Percentiles rank a stretch among this genome's conserved stretches.
phyloP scores from a whole-genome alignment of 176 grass and related monocot species.

The Carex parvula region DNA sequence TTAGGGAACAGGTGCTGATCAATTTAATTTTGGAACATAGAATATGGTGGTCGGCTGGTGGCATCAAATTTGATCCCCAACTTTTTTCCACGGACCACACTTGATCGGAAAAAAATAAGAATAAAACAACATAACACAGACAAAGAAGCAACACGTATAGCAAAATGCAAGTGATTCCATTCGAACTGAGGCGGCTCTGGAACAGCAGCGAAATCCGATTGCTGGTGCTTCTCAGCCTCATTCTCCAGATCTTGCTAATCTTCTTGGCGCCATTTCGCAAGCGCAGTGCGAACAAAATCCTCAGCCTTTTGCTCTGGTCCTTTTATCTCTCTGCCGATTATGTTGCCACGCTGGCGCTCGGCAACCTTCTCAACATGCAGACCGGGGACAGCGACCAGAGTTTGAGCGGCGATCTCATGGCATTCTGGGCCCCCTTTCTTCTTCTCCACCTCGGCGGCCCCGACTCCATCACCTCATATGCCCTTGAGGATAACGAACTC shows the following conservation, averaged over 20 bases:
- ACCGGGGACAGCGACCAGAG: background rate
- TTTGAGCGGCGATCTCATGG: background rate
- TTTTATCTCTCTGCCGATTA: constrained; percentile 35
- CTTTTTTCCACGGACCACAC: background rate
- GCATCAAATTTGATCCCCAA: background rate
- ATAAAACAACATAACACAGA: background rate
- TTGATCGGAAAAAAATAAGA: background rate
- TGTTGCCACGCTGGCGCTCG: constrained; percentile 33
- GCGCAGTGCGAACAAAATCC: background rate
- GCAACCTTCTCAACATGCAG: constrained; percentile 29
- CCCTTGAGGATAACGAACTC: constrained; percentile 31
- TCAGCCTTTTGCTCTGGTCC: constrained; percentile 34
- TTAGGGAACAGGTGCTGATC: background rate
- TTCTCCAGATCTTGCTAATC: constrained; percentile 17
- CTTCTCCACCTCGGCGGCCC: constrained; percentile 71
- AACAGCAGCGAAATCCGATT: constrained; percentile 5
- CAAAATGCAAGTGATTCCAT: constrained; percentile 13
- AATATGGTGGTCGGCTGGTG: background rate
- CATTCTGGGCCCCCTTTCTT: constrained; percentile 50
- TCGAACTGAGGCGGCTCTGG: constrained; percentile 4
- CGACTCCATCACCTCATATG: constrained; percentile 63
- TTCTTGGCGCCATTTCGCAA: background rate
- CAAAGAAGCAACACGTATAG: background rate
- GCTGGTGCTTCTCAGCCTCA: constrained; percentile 21
- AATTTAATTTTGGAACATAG: background rate